Base-by-base conservation (phyloP, 1,284 basidiomycete genomes). In the Trametes versicolor region DNA sequence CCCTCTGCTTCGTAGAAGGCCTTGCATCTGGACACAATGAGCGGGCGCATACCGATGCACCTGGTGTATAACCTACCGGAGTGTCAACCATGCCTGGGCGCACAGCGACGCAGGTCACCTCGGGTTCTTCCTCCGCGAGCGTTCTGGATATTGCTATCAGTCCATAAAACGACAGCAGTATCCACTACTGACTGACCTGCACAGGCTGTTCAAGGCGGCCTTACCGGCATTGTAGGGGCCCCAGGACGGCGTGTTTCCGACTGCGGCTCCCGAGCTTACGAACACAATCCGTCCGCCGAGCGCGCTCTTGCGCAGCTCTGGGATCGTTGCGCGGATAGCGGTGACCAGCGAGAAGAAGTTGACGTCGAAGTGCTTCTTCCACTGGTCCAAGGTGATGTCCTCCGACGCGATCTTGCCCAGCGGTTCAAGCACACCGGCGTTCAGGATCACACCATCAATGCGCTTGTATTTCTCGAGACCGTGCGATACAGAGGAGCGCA, bases 1-100 rank as follows among this genome's bases (percentile, higher is more conserved):
- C 23, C 85, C 87, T 12, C 74, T 73, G 19, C 74, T 73, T 29
- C 93, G 82, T 34, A 94, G 68, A 1, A 69, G 70, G 21, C 72
- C 71, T 82, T 94, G 92, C 93, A 94, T 94, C 92, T 94, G 66
- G 27, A 56, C 8, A 50, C 25, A 8, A 34, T 62, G 43, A 66
- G 41, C 27, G 54, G 25, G 15, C 9, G 3, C 17, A 25, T n/a
- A 34, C 34, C 17, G 9, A 21, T 47, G 19, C 29, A 6, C 1
- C 10, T 29, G 36, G 10, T 3, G 7, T 21, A 32, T 39, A 2
- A 17, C 83, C 65, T 73, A 92, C 93, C 43, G 76, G 77, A 5
- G 92, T 94, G 68, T 95, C 90, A 12, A 97, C 94, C 75, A 91
- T 91, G 21, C 95, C 95, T 0, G 96, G 96, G 0, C 95, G 86